These are phyloP conservation scores for Pleomassaria siparia DNA, from an alignment of 2,329 filamentous ascomycete species.

Conservation along the genomic window DNA sequence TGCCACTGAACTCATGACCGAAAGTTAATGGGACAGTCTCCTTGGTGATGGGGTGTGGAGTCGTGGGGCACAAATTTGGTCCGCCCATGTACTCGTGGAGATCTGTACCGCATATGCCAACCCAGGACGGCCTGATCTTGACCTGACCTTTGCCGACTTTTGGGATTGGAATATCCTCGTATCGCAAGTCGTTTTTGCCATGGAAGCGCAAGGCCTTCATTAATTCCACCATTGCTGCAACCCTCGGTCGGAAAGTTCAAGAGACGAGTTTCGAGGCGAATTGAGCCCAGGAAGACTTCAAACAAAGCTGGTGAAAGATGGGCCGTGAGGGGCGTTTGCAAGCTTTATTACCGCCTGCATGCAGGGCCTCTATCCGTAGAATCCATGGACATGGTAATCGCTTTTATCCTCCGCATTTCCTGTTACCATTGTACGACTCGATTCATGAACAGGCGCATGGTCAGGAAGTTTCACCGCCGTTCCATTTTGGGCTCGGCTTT, in stretches of 20 bases:
- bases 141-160: conserved; percentile 45
- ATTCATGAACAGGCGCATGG: conserved; percentile 10
- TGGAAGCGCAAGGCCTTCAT: conserved; percentile 53
- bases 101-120: conserved; percentile 47
- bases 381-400: neutral
- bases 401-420: neutral
- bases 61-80: conserved; percentile 52
- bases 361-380: neutral
- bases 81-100: conserved; percentile 54
- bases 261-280: neutral
- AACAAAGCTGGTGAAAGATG: neutral
- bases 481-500: conserved; percentile 5
- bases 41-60: conserved; percentile 57
- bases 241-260: neutral
- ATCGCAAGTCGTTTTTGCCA: conserved; percentile 47
- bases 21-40: conserved; percentile 56
- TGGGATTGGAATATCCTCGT: conserved; percentile 47
- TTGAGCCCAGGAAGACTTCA: neutral
- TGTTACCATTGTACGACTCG: conserved; percentile 6
- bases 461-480: conserved; percentile 4
- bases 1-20: conserved; percentile 57
- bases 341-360: neutral
- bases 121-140: conserved; percentile 46
- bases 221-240: conserved; percentile 14
- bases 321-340: neutral